Evolutionary conservation across 495 filamentous ascomycete species (phyloP).

Genomic region (Glarea lozoyensis): DNA sequence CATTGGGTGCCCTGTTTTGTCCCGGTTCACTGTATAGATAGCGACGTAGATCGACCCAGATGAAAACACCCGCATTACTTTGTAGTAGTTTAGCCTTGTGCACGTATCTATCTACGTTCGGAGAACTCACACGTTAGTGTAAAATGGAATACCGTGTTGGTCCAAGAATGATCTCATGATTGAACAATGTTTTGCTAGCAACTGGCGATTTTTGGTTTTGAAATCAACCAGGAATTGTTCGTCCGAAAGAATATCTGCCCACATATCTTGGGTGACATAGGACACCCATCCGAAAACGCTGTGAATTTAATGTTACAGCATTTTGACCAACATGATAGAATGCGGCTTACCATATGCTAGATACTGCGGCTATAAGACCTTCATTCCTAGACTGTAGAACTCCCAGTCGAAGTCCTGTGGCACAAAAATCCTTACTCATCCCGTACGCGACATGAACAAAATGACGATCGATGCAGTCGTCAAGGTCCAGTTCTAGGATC

Average conservation of each 20-base stretch:
- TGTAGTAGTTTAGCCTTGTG: background rate
- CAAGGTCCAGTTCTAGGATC: slow-evolving; percentile 3
- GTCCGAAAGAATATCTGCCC: background rate
- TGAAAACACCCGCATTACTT: background rate
- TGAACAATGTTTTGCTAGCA: background rate
- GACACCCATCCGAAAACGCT: background rate
- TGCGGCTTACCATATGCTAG: background rate
- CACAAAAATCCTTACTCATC: slow-evolving; percentile 11
- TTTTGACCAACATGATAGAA: background rate
- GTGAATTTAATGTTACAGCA: background rate
- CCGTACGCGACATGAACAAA: slow-evolving; percentile 9
- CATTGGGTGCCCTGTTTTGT: too few species aligned
- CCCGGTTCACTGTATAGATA: too few species aligned
- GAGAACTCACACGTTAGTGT: background rate
- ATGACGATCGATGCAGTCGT: slow-evolving; percentile 1
- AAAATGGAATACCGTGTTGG: background rate
- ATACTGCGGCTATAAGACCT: background rate
- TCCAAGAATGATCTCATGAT: background rate
- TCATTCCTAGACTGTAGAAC: background rate
- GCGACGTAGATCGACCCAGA: background rate
- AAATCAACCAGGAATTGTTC: background rate
- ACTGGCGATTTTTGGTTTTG: background rate
- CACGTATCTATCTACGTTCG: background rate
- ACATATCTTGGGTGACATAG: background rate
- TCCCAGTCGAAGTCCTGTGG: slow-evolving; percentile 6